phyloP scores from a whole-genome alignment of 2,329 filamentous ascomycete species.

The Immersiporthe knoxdaviesiana region DNA sequence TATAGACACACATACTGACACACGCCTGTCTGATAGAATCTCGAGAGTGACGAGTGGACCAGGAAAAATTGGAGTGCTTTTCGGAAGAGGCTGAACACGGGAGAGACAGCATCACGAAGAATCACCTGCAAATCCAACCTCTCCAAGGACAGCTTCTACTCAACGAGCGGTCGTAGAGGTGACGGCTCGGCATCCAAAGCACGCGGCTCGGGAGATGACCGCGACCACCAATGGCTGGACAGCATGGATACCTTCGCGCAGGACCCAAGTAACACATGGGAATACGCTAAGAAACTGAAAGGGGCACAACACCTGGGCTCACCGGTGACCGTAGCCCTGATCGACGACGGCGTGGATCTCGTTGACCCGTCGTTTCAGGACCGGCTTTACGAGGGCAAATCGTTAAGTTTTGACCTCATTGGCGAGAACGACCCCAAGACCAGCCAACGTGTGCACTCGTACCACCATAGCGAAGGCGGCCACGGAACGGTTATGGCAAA shows the following conservation, averaged over 20 bases:
- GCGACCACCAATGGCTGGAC: not conserved
- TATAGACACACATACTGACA: no score
- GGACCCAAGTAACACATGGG: not conserved
- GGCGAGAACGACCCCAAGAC: conserved; percentile 1
- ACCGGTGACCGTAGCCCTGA: conserved; percentile 3
- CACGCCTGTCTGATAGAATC: not conserved
- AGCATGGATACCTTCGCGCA: not conserved
- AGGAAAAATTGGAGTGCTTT: not conserved
- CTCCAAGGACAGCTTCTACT: not conserved
- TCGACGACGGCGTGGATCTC: conserved; percentile 11
- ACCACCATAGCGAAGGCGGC: not conserved
- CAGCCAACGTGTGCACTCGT: not conserved
- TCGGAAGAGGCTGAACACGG: not conserved
- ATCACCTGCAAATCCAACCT: not conserved
- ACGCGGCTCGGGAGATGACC: not conserved
- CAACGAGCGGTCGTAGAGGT: not conserved
- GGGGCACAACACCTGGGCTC: not conserved
- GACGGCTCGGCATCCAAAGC: not conserved
- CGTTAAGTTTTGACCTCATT: not conserved
- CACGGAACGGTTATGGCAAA: conserved; percentile 16
- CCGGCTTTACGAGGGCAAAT: not conserved
- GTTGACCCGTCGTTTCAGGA: not conserved
- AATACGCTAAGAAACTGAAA: not conserved
- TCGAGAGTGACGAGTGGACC: not conserved
- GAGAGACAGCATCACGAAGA: not conserved